phyloP scores from a whole-genome alignment of 495 filamentous ascomycete species.

The Xylaria flabelliformis region DNA sequence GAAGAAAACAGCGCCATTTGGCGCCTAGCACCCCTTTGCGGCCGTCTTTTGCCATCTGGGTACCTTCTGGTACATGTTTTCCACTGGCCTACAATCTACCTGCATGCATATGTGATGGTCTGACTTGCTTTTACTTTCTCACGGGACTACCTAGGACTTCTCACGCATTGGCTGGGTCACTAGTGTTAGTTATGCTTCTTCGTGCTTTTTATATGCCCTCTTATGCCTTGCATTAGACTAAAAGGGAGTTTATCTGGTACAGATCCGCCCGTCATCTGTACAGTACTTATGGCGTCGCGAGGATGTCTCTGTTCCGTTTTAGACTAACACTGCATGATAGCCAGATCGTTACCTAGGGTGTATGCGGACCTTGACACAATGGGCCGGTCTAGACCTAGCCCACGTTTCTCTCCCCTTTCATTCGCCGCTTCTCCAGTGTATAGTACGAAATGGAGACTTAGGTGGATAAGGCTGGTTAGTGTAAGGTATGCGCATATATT shows the following conservation, averaged over 20 bases:
- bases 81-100: conserved; percentile 18
- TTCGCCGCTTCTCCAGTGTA: conserved; percentile 3
- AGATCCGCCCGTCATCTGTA: conserved; percentile 1
- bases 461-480: conserved; percentile 17
- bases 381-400: conserved; percentile 26
- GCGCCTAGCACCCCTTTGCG: conserved; percentile 22
- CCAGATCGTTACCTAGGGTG: conserved; percentile 22
- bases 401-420: conserved; percentile 20
- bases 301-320: conserved; percentile 25
- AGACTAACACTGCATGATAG: conserved; percentile 27
- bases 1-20: conserved; percentile 27
- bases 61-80: conserved; percentile 4
- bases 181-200: background rate
- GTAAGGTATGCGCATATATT: conserved; percentile 14
- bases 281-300: conserved; percentile 11
- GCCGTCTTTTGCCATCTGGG: conserved; percentile 13
- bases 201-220: background rate
- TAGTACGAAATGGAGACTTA: background rate
- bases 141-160: conserved; percentile 13
- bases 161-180: conserved; percentile 16
- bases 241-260: conserved; percentile 23
- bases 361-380: conserved; percentile 23
- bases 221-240: conserved; percentile 14
- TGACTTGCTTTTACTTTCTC: conserved; percentile 14
- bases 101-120: conserved; percentile 22